Base-by-base conservation (phyloP, 148 eudicot species). In the Chenopodium album region DNA sequence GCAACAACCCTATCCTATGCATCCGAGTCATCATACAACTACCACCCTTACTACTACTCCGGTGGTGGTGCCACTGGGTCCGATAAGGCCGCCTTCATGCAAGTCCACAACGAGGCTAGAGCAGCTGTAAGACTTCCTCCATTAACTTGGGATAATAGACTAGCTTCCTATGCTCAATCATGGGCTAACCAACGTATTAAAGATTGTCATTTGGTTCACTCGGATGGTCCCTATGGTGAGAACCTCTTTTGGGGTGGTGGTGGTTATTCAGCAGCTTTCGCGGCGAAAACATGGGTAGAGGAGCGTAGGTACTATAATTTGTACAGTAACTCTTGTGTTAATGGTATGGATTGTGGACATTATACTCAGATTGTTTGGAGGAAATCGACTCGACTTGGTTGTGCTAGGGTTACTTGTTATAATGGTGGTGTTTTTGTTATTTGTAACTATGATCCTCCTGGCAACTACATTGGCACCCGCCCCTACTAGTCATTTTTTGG, bases 231-330 rank as follows among this genome's bases (percentile, higher is more conserved):
- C 7, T 90, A 83, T 54, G 92, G 94, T 1, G 94, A 91, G 76
- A 91, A 91, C 76, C 88, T 90, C 1, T 91, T 90, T 54, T 88
- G 94, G 92, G 94, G 92, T 16, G 83, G 90, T 71, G 91, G 92
- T 4, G 79, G 44, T 28, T 89, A 90, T 90, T 76, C 88, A 2
- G 89, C 92, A 0, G 89, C 74, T 20, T 85, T 88, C 79, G 94
- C 92, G 0, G 82, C 85, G 0, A 59, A 81, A 23, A 81, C 82
- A 0, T 91, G 94, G 92, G 88, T 86, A 47, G 41, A 73, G 20
- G 94, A 91, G 81, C 71, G 79, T 71, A 69, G 47, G 62, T 84
- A 83, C 83, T 91, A 88, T 84, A 62, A 86, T 76, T 86, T 87
- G 12, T 4, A 74, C 86, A 78, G 87, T 0, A 91, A 91, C 68